Percentiles rank a stretch among this genome's conserved stretches.
Evolutionary conservation across 2,329 filamentous ascomycete species (phyloP).

Genomic region (Knoxdaviesia capensis): DNA sequence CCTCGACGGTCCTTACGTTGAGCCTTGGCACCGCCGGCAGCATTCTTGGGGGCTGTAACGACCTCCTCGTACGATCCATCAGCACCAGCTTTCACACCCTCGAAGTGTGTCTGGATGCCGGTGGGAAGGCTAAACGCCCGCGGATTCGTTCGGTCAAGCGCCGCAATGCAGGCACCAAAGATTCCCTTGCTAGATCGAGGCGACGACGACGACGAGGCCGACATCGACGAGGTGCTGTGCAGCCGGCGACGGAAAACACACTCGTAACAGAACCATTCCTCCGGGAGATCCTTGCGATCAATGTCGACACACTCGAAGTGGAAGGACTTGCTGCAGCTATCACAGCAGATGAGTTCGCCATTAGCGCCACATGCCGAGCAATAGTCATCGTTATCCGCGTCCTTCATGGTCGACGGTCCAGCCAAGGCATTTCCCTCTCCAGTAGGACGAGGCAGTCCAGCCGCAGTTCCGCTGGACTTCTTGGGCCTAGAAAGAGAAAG

Average conservation of each 20-base stretch:
- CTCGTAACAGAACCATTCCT: constrained; percentile 72
- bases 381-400: constrained; percentile 67
- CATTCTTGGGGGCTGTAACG: constrained; percentile 10
- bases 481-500: constrained; percentile 39
- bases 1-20: constrained; percentile 10
- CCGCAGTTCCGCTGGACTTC: constrained; percentile 48
- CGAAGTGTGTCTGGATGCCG: constrained; percentile 54
- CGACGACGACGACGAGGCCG: constrained; percentile 1
- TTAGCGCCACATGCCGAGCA: constrained; percentile 72
- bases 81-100: constrained; percentile 54
- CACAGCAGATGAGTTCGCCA: constrained; percentile 80
- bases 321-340: constrained; percentile 76
- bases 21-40: neutral
- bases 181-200: constrained; percentile 17
- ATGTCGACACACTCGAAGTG: constrained; percentile 79
- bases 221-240: constrained; percentile 11
- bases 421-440: constrained; percentile 23
- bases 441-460: constrained; percentile 44
- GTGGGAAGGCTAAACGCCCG: constrained; percentile 53
- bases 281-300: constrained; percentile 42
- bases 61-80: constrained; percentile 69
- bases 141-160: constrained; percentile 48
- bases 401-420: neutral
- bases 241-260: constrained; percentile 32
- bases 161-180: constrained; percentile 42